phyloP scores from a whole-genome alignment of 2,329 filamentous ascomycete genomes.

The Gnomoniopsis sp. region DNA sequence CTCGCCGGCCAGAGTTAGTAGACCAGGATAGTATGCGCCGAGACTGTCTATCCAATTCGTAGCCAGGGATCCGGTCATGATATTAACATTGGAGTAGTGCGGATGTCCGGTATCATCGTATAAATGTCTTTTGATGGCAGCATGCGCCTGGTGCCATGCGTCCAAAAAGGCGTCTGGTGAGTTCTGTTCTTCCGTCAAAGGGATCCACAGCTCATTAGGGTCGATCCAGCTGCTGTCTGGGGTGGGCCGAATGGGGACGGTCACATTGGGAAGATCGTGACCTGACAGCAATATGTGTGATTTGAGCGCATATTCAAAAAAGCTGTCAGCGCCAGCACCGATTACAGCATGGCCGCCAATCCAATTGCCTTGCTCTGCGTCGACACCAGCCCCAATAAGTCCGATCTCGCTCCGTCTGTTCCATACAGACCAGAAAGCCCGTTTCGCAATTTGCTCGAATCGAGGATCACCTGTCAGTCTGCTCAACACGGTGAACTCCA shows the following conservation, averaged over 20 bases:
- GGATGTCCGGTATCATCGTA: conserved; percentile 82
- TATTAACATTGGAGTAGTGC: conserved; percentile 88
- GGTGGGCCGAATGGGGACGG: conserved; percentile 37
- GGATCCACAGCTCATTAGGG: conserved; percentile 59
- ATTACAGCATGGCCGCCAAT: conserved; percentile 87
- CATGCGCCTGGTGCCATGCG: conserved; percentile 82
- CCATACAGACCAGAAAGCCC: conserved; percentile 98
- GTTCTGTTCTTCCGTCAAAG: conserved; percentile 62
- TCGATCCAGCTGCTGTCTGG: conserved; percentile 48
- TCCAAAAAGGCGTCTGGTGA: conserved; percentile 75
- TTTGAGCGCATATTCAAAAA: conserved; percentile 97
- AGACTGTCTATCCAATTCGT: conserved; percentile 96
- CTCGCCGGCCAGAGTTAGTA: conserved; percentile 82
- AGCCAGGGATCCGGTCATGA: conserved; percentile 81
- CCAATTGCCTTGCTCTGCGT: conserved; percentile 85
- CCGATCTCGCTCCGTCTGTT: conserved; percentile 78
- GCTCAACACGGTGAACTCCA: conserved; percentile 90
- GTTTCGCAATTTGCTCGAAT: conserved; percentile 88
- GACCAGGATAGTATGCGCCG: conserved; percentile 89
- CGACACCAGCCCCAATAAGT: conserved; percentile 86
- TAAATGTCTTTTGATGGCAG: conserved; percentile 86
- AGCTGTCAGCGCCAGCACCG: conserved; percentile 94
- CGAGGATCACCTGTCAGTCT: conserved; percentile 79
- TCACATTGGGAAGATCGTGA: conserved; percentile 54
- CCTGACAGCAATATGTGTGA: conserved; percentile 87